Percentiles rank a stretch among this genome's conserved stretches.
These are phyloP conservation scores for Forsythia suspensa DNA, from an alignment of 257 asterid genomes.

Conservation along the genomic window DNA sequence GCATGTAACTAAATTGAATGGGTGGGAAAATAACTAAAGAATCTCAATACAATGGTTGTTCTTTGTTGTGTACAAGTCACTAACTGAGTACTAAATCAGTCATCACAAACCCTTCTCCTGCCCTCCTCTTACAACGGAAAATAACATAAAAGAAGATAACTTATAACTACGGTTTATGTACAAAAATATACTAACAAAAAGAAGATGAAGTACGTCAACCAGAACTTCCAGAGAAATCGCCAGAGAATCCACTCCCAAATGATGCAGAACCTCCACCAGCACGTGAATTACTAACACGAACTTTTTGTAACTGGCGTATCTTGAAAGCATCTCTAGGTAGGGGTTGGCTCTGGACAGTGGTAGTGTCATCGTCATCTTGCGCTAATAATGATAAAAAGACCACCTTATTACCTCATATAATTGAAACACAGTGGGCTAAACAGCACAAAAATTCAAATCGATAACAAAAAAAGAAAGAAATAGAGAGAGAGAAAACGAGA, in stretches of 20 bases:
- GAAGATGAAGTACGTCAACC: constrained; percentile 29
- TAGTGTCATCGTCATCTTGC: constrained; percentile 73
- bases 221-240: constrained; percentile 84
- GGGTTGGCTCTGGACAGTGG: constrained; percentile 77
- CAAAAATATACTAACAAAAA: not conserved
- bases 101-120: not conserved
- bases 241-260: constrained; percentile 92
- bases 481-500: too few species aligned
- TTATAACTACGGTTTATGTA: not conserved
- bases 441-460: too few species aligned
- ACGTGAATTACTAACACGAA: constrained; percentile 51
- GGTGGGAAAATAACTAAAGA: not conserved
- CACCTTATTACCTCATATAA: not conserved
- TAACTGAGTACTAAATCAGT: not conserved
- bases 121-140: not conserved
- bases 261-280: constrained; percentile 71
- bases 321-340: constrained; percentile 82
- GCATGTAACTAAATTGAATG: not conserved
- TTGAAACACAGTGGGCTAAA: too few species aligned
- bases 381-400: constrained; percentile 34
- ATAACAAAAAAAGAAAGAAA: too few species aligned
- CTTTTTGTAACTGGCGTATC: constrained; percentile 80
- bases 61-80: not conserved
- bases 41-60: not conserved
- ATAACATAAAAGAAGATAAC: not conserved